Evolutionary conservation across 1,284 basidiomycete genomes (phyloP), one percentile per base, ranked within the genome.

Genomic region (Cystobasidium pallidum): DNA sequence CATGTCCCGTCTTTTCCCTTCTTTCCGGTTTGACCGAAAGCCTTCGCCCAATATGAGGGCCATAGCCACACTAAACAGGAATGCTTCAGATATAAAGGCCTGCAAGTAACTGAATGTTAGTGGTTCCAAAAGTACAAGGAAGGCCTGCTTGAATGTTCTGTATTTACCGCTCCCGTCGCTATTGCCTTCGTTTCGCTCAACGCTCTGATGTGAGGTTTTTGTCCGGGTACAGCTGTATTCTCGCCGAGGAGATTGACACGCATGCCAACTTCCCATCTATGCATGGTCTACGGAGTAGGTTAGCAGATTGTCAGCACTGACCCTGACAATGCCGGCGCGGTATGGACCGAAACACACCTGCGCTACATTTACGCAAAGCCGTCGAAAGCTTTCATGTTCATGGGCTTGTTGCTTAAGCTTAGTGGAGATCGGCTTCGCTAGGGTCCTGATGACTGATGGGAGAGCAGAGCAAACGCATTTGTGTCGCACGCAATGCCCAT

Each of bases 1-100:
- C 59, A 83, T 83, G 77, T 91, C 90, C 63, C 91, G 82, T 52
- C 91, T 87, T 79, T 88, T 90, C 0, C 86, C 85, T 73, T 89
- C 85, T 77, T 86, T 91, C 41, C 89, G 83, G 0, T 89, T 90
- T 0, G 87, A 57, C 21, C 72, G 28, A 28, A 49, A 67, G 19
- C 49, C 43, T 55, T 73, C 72, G 10, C 49, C 72, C 4, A 73
- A 21, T 30, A 73, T 73, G 19, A 73, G 58, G 7, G 66, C 49
- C 28, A 73, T 26, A 11, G 72, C 72, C n/a, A 73, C 72, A 19
- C 39, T 49, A 36, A 73, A 73, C 17, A 73, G 65, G 39, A 73
- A 73, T 24, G 72, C 41, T 68, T 73, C 72, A 21, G 72, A 73
- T 21, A 73, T 67, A 45, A 73, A 73, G 49, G 61, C 70, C 62